Percentiles rank a stretch among this genome's conserved stretches.
Evolutionary conservation across 2,329 filamentous ascomycete genomes (phyloP).

Genomic region (Verruconis gallopava): DNA sequence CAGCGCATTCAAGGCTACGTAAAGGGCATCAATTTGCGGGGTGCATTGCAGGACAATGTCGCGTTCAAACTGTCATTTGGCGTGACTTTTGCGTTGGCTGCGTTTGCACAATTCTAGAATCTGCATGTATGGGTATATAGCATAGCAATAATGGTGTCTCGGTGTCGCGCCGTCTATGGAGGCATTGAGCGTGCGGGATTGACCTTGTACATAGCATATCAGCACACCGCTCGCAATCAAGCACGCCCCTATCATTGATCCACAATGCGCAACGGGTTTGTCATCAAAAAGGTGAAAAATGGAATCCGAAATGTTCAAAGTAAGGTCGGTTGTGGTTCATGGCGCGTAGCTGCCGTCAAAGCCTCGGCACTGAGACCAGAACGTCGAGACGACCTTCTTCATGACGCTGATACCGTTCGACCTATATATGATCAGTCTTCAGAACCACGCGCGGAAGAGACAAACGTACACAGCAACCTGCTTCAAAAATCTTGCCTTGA

Average conservation of each 20-base stretch:
- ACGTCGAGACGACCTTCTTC: slow-evolving; percentile 1
- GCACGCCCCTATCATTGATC: no score
- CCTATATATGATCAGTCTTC: no score
- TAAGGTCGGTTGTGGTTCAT: no score
- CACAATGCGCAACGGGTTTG: no score
- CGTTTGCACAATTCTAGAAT: slow-evolving; percentile 43
- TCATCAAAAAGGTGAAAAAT: no score
- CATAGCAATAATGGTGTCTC: no score
- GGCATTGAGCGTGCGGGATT: no score
- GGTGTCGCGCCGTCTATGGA: no score
- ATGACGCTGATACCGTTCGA: neutral
- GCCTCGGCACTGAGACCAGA: slow-evolving; percentile 1
- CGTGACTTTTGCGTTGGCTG: slow-evolving; percentile 58
- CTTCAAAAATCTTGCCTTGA: neutral
- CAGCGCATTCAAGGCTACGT: slow-evolving; percentile 37
- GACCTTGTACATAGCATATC: slow-evolving; percentile 2
- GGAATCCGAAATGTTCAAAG: no score
- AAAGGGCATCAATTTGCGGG: slow-evolving; percentile 36
- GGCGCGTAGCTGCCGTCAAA: neutral
- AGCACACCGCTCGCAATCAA: no score
- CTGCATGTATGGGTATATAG: neutral
- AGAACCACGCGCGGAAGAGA: no score
- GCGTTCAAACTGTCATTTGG: slow-evolving; percentile 59
- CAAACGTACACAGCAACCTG: neutral
- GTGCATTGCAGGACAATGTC: slow-evolving; percentile 43